phyloP scores from a whole-genome alignment of 768 basidiomycete genomes.

The Sistotremastrum suecicum region DNA sequence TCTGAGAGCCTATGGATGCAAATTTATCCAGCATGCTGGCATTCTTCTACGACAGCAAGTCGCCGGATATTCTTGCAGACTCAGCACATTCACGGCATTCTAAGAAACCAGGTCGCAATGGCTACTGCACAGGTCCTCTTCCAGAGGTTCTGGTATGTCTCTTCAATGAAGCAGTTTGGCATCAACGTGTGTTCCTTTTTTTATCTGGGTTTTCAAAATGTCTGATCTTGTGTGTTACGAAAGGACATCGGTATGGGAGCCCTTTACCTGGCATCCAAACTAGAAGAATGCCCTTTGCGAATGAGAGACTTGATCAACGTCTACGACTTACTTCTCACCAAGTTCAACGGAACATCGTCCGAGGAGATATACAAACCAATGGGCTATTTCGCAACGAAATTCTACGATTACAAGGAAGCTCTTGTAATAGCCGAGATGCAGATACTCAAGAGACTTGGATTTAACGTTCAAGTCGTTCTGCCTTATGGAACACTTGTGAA shows the following conservation, averaged over 20 bases:
- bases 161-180: conserved; percentile 89
- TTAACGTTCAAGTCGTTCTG: conserved; percentile 85
- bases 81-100: neutral
- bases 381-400: conserved; percentile 79
- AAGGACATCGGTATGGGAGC: conserved; percentile 88
- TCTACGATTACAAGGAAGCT: conserved; percentile 91
- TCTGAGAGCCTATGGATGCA: conserved; percentile 80
- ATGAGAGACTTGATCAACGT: conserved; percentile 93
- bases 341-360: conserved; percentile 10
- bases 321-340: conserved; percentile 64
- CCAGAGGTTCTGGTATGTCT: conserved; percentile 93
- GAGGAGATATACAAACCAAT: conserved; percentile 59
- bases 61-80: too few relatives aligned
- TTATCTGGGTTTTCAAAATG: neutral
- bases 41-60: conserved; percentile 79
- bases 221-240: neutral
- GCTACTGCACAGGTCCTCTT: conserved; percentile 94
- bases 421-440: conserved; percentile 96
- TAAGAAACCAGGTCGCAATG: conserved; percentile 89
- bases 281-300: conserved; percentile 83
- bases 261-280: conserved; percentile 75
- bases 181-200: conserved; percentile 53
- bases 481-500: conserved; percentile 93
- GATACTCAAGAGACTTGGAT: conserved; percentile 87
- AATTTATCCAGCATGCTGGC: conserved; percentile 91